Evolutionary conservation across 176 grass and related monocot species (phyloP).

Genomic region (Musa schizocarpa): DNA sequence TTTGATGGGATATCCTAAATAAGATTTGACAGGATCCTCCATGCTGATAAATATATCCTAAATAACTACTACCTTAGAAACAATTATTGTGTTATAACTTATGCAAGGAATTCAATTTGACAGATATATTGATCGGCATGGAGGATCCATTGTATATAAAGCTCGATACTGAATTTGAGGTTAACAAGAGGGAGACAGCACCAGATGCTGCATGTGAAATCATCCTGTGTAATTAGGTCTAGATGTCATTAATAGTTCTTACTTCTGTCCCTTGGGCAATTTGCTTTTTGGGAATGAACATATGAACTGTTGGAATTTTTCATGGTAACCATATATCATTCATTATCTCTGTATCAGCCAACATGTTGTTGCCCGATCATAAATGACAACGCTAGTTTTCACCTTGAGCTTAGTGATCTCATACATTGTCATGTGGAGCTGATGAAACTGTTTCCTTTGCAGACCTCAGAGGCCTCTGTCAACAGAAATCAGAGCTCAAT

Average conservation of each 20-base stretch:
- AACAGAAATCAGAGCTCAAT: constrained; percentile 93
- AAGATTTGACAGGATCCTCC: no score
- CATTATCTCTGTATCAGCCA: neutral
- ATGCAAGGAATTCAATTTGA: no score
- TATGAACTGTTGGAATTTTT: neutral
- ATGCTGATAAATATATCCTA: no score
- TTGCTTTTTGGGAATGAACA: no score
- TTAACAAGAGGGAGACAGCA: neutral
- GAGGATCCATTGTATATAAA: neutral
- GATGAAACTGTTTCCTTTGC: constrained; percentile 14
- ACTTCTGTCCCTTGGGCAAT: no score
- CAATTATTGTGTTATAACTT: no score
- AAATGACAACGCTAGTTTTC: neutral
- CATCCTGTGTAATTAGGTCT: neutral
- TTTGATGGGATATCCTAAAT: no score
- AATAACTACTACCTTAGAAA: no score
- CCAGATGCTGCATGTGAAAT: neutral
- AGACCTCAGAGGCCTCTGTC: constrained; percentile 89
- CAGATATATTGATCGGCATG: no score
- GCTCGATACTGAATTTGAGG: neutral
- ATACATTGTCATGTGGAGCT: neutral
- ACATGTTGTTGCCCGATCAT: neutral
- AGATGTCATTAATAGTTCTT: neutral
- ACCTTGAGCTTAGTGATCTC: neutral
- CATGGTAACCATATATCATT: neutral